Base-by-base conservation (phyloP, 345 rosid genomes). In the Melastoma malabathricum region DNA sequence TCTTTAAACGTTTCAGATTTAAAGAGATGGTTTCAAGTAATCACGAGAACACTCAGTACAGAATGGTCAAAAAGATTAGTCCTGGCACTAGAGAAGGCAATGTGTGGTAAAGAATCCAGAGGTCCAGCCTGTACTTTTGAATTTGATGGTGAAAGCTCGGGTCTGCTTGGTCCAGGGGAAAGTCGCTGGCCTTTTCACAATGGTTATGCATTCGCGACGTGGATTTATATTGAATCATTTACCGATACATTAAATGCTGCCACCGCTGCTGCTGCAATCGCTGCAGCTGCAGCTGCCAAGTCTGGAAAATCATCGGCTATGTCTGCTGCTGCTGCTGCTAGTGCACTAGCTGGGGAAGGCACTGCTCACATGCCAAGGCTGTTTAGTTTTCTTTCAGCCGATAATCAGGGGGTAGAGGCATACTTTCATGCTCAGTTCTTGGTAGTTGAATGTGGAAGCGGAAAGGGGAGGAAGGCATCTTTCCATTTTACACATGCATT, bases 271-370 rank as follows among this genome's bases (percentile, higher is more conserved):
- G 96, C 96, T 34, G 98, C 98, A 39, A 92, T 90, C 68, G 94
- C 94, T 45, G 96, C 96, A 49, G 94, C 98, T 2, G 96, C 96
- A 10, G 98, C 98, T 12, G 95, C 97, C 58, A 92, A 76, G 76
- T 87, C 95, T 16, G 98, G 97, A 56, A 88, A 92, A 79, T 78
- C 97, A 65, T 92, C 97, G 52, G 94, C 98, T 25, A 84, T 92
- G 97, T 92, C 97, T 39, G 97, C 97, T 68, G 97, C 98, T 64
- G 97, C 97, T 47, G 98, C 98, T 64, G 98, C 98, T 38, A 87
- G 95, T 83, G 95, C 97, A 18, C 93, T 92, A 47, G 98, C 97
- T 64, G 98, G 98, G 47, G 98, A 92, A 79, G 97, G 98, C 59
- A 84, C 94, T 16, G 84, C 86, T 25, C 97, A 92, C 64, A 92